Percentiles rank a stretch among this genome's conserved stretches.
Conservation (phyloP, 2,329 filamentous ascomycete genomes). For the Penicillium sp. region DNA sequence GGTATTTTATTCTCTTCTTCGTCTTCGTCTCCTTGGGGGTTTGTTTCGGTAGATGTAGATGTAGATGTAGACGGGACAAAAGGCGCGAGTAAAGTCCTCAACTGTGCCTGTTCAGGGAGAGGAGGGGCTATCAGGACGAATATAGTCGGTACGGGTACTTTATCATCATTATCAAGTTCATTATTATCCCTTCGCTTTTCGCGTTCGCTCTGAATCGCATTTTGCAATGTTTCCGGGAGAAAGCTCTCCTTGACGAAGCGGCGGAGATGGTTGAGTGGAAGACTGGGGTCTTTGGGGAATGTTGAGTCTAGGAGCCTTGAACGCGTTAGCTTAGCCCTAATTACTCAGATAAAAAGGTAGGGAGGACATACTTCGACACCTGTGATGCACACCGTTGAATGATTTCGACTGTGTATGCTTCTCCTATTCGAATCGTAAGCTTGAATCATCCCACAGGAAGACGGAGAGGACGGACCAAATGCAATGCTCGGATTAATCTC, state of each 20-base stretch:
- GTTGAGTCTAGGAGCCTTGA: constrained; percentile 36
- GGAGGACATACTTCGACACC: constrained; percentile 37
- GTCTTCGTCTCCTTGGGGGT: not conserved
- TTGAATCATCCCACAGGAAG: not conserved
- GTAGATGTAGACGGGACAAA: constrained; percentile 25
- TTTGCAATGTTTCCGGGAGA: constrained; percentile 28
- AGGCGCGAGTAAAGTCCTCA: constrained; percentile 35
- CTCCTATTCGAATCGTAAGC: constrained; percentile 23
- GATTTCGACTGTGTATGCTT: constrained; percentile 43
- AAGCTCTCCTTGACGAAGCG: constrained; percentile 37
- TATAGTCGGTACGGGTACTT: constrained; percentile 26
- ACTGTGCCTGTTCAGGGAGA: constrained; percentile 30
- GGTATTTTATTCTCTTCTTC: constrained; percentile 14
- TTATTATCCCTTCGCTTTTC: not conserved
- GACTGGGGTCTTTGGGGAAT: constrained; percentile 31
- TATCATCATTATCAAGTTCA: not conserved
- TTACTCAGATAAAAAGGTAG: not conserved
- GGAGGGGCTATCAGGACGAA: constrained; percentile 42
- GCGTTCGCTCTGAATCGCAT: not conserved
- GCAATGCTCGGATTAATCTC: constrained; percentile 38
- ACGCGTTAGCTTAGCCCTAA: not conserved
- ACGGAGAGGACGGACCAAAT: constrained; percentile 30
- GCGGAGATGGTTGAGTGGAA: constrained; percentile 35
- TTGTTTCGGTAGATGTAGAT: not conserved
- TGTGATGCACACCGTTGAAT: constrained; percentile 42